These are phyloP conservation scores for Condylostoma magnum DNA, from an alignment of 169 alveolate genomes.

Conservation along the genomic window DNA sequence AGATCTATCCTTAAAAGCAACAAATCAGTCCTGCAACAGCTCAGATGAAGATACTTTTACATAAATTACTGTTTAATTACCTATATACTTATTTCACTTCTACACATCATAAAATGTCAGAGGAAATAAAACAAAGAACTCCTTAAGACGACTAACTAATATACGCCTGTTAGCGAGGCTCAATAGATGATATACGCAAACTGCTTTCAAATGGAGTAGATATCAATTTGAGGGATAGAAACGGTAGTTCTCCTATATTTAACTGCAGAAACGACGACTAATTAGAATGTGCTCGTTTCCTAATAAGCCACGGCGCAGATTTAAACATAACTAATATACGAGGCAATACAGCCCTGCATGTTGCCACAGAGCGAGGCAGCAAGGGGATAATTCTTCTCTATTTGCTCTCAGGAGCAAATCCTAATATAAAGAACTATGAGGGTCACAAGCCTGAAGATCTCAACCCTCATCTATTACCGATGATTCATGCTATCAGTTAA, in stretches of 20 bases:
- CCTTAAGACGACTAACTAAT: neutral
- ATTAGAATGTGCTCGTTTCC: neutral
- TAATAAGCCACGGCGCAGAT: neutral
- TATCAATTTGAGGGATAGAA: neutral
- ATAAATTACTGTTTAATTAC: too few relatives aligned
- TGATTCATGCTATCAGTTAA: neutral
- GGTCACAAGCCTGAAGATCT: neutral
- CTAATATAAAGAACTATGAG: neutral
- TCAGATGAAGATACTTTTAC: too few relatives aligned
- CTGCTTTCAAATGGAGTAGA: neutral
- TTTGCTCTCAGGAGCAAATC: constrained; percentile 7
- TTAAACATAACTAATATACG: neutral
- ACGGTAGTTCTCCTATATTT: neutral
- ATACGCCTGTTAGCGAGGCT: neutral
- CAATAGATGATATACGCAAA: neutral
- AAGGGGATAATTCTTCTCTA: neutral
- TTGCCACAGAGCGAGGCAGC: neutral
- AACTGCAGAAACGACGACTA: neutral
- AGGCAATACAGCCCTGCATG: constrained; percentile 21
- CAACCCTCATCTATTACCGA: neutral
- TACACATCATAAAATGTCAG: neutral
- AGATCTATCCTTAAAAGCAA: too few relatives aligned
- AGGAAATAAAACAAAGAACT: too few relatives aligned
- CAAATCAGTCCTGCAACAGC: too few relatives aligned
- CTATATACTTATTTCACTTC: too few relatives aligned